These are phyloP conservation scores for Penicillium manginii DNA, from an alignment of 495 filamentous ascomycete species.

Conservation along the genomic window DNA sequence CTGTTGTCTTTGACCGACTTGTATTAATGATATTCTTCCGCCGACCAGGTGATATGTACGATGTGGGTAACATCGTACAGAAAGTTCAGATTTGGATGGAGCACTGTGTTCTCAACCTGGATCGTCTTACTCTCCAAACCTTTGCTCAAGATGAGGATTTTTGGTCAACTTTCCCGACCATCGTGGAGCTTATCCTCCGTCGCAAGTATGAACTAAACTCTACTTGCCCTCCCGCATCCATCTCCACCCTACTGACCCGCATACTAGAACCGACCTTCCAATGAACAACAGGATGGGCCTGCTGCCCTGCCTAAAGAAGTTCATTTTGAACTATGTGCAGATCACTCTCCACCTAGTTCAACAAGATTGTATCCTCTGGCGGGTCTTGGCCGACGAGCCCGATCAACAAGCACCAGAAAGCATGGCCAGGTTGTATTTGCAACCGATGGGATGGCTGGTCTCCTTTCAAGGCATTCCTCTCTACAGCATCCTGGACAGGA, in stretches of 20 bases:
- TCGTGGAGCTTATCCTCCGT: constrained; percentile 49
- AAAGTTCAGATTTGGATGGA: constrained; percentile 43
- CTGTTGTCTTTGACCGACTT: not conserved
- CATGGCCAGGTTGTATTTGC: constrained; percentile 35
- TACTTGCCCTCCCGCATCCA: not conserved
- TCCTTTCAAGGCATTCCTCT: constrained; percentile 38
- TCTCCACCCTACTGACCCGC: constrained; percentile 13
- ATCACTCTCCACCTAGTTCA: constrained; percentile 41
- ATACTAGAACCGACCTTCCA: constrained; percentile 33
- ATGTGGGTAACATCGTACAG: constrained; percentile 24
- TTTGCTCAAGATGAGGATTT: constrained; percentile 48
- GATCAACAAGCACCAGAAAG: constrained; percentile 30
- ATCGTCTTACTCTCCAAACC: constrained; percentile 33
- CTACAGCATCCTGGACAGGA: constrained; percentile 30
- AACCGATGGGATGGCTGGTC: constrained; percentile 34
- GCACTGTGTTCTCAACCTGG: constrained; percentile 32
- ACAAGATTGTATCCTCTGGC: constrained; percentile 36
- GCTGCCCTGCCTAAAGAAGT: constrained; percentile 38
- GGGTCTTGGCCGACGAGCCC: constrained; percentile 27
- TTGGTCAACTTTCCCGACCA: constrained; percentile 54
- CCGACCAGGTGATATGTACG: constrained; percentile 33
- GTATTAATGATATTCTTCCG: constrained; percentile 12
- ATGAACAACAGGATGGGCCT: constrained; percentile 31
- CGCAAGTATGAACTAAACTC: constrained; percentile 39
- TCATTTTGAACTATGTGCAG: constrained; percentile 38